Conservation (phyloP, 306 rosid genomes). For the Pyrus betulifolia region DNA sequence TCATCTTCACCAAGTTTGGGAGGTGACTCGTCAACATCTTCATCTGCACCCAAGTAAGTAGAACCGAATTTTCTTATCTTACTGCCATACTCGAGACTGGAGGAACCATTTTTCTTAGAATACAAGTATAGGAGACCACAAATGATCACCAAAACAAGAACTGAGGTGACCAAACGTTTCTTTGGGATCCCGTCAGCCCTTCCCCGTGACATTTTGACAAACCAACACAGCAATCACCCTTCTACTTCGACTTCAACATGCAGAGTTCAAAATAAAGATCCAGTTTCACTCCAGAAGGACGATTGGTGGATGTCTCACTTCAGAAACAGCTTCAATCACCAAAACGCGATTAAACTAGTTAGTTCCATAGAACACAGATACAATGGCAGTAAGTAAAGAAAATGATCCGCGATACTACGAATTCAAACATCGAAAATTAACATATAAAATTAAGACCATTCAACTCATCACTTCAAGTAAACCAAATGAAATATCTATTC, state of each 20-base stretch:
- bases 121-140: constrained; percentile 68
- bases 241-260: constrained; percentile 18
- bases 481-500: neutral
- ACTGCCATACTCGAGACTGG: constrained; percentile 70
- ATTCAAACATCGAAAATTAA: neutral
- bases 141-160: constrained; percentile 46
- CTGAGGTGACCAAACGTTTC: constrained; percentile 55
- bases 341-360: constrained; percentile 6
- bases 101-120: constrained; percentile 47
- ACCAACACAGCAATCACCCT: neutral
- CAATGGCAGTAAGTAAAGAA: neutral
- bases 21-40: constrained; percentile 59
- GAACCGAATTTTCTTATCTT: constrained; percentile 68
- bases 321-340: neutral
- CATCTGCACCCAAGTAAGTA: constrained; percentile 71
- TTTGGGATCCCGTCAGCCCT: constrained; percentile 80
- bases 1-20: constrained; percentile 50
- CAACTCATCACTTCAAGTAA: neutral
- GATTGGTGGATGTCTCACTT: neutral
- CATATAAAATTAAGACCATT: neutral
- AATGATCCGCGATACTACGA: constrained; percentile 4
- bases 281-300: neutral
- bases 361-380: neutral
- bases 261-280: neutral
- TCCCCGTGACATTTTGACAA: constrained; percentile 67